Evolutionary conservation across 2,329 filamentous ascomycete genomes (phyloP).

Genomic region (Colletotrichum spaethianum): DNA sequence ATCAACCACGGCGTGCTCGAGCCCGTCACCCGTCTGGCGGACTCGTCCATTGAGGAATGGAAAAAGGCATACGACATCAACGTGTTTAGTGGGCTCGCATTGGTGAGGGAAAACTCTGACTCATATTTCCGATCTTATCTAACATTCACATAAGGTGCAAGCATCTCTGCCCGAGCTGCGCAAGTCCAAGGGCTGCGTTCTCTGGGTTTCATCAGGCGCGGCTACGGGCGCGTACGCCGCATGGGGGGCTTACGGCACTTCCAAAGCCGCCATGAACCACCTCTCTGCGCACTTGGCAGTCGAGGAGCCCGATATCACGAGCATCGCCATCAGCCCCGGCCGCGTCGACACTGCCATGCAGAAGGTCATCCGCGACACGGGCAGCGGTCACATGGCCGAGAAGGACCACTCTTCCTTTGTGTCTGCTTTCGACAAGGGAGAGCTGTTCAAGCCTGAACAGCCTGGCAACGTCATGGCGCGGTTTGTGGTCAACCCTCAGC

Average conservation of each 20-base stretch:
- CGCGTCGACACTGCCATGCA: constrained; percentile 94
- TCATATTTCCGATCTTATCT: not conserved
- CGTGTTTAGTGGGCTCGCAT: constrained; percentile 84
- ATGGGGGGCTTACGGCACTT: constrained; percentile 87
- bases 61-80: constrained; percentile 84
- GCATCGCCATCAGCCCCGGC: constrained; percentile 82
- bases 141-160: constrained; percentile 69
- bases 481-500: constrained; percentile 76
- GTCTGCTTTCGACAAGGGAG: constrained; percentile 77
- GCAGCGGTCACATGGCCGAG: constrained; percentile 63
- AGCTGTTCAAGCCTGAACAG: constrained; percentile 84
- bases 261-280: constrained; percentile 88
- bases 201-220: constrained; percentile 87
- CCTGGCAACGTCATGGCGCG: constrained; percentile 89
- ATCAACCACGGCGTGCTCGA: constrained; percentile 89
- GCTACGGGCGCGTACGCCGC: constrained; percentile 74
- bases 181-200: constrained; percentile 76
- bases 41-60: constrained; percentile 82
- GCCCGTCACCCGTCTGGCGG: constrained; percentile 79
- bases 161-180: constrained; percentile 79
- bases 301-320: constrained; percentile 84
- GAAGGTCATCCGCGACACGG: constrained; percentile 78
- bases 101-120: constrained; percentile 68
- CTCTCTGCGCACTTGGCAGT: constrained; percentile 78
- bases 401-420: constrained; percentile 78